phyloP scores from a whole-genome alignment of 148 eudicot genomes.

The Vaccinium darrowii region DNA sequence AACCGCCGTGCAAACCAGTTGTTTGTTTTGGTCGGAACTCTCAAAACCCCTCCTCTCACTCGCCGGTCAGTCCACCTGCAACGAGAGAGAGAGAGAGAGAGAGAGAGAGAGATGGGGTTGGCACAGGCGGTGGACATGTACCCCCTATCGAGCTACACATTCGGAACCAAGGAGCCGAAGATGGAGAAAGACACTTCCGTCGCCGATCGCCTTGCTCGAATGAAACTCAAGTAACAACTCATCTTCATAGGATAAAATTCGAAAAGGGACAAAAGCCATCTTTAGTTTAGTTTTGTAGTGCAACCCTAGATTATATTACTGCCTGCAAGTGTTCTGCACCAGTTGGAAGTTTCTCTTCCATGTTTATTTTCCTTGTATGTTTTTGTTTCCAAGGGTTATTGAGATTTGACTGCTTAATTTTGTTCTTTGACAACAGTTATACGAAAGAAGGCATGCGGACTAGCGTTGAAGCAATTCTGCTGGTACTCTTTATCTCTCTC shows the following conservation, averaged over 20 bases:
- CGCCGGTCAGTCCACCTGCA: neutral
- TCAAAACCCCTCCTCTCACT: no score
- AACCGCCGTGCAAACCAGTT: no score
- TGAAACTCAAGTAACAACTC: slow-evolving; percentile 69
- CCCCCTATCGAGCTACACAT: slow-evolving; percentile 81
- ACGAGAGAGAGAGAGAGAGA: no score
- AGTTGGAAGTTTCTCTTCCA: neutral
- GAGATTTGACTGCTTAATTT: neutral
- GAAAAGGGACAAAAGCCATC: neutral
- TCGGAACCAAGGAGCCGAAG: slow-evolving; percentile 88
- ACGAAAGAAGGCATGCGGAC: slow-evolving; percentile 97
- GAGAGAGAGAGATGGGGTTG: slow-evolving; percentile 39
- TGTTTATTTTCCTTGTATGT: neutral
- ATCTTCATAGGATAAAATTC: neutral
- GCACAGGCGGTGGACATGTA: slow-evolving; percentile 57
- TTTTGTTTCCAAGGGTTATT: neutral
- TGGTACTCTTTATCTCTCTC: slow-evolving; percentile 40
- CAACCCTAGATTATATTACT: slow-evolving; percentile 6
- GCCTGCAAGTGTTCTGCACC: neutral
- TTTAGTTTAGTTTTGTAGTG: neutral
- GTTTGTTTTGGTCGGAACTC: no score
- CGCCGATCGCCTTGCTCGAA: slow-evolving; percentile 94
- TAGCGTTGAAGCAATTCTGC: slow-evolving; percentile 85
- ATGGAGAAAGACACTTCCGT: slow-evolving; percentile 96
- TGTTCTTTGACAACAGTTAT: slow-evolving; percentile 43